Evolutionary conservation across 371 early-diverging fungal species (phyloP), one percentile per base, ranked within the genome.

Genomic region (Blastocladiella emersonii): DNA sequence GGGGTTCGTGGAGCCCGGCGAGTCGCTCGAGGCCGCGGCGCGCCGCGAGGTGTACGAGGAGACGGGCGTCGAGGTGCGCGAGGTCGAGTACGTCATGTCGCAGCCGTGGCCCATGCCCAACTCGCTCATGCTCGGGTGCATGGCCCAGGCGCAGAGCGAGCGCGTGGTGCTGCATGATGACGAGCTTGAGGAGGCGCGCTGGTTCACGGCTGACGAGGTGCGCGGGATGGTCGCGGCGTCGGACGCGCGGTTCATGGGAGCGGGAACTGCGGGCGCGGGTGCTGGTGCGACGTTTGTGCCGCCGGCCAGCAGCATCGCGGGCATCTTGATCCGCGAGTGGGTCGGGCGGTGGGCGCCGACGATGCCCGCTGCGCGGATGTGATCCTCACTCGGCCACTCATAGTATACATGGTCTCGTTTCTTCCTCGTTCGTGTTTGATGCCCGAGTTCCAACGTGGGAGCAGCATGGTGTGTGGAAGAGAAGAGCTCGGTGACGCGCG

Each of bases 21-120:
- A 92, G 70, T 80, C 86, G 0, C 56, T 91, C n/a, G 91, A 88
- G 68, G 87, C 84, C 57, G 89, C 88, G 15, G 84, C 81, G 1
- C 76, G 85, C 5, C 81, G 93, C 37, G 93, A 92, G 68, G 89
- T 83, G 35, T 69, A 67, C 48, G 93, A 92, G 68, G 93, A 92
- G 63, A 76, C 89, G 1, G 86, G 87, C 32, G 70, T 92, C 61
- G 51, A 64, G 23, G 73, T 91, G 12, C 30, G 30, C 15, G 53
- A 8, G 27, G 87, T 91, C 17, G 67, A 74, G 36, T 91, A 88
- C 67, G 85, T 85, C 66, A 78, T 81, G 27, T 84, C 83, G 3
- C 92, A 92, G 65, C 90, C 92, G 19, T 92, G 93, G 93, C 86
- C 86, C 6, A 84, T 83, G 56, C 86, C 85, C 57, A 84, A 84